These are phyloP conservation scores for Annona squamosa DNA, from an alignment of 164 flowering plant species.

Conservation along the genomic window DNA sequence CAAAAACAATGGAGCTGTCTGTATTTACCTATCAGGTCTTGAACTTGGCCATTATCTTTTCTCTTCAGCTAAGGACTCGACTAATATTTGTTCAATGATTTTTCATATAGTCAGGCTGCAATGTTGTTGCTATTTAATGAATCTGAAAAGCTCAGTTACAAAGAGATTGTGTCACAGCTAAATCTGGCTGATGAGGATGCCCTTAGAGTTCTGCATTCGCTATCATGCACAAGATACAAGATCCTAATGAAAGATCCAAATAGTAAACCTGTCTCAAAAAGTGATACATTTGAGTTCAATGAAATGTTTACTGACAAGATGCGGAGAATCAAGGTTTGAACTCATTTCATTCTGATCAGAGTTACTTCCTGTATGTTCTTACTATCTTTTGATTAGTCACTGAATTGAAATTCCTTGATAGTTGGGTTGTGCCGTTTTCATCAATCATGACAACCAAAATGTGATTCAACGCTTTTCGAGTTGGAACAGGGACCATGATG, in stretches of 20 bases:
- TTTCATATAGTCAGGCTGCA: neutral
- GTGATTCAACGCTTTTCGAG: neutral
- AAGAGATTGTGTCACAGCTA: slow-evolving; percentile 14
- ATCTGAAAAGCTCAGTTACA: slow-evolving; percentile 22
- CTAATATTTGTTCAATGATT: neutral
- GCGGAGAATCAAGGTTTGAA: neutral
- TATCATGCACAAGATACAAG: neutral
- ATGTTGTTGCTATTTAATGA: slow-evolving; percentile 17
- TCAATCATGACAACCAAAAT: neutral
- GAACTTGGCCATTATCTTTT: neutral
- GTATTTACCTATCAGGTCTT: neutral
- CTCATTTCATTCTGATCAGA: neutral
- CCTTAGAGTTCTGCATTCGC: slow-evolving; percentile 6
- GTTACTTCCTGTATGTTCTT: neutral
- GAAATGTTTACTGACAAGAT: neutral
- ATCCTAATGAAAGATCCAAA: slow-evolving; percentile 1
- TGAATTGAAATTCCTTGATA: neutral
- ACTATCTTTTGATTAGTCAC: neutral
- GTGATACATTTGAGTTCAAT: neutral
- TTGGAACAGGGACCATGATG: neutral
- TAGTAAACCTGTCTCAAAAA: neutral
- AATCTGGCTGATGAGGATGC: slow-evolving; percentile 22
- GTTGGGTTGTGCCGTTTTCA: neutral
- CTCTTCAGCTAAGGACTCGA: neutral
- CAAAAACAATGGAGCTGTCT: neutral